Percentiles rank a stretch among this genome's conserved stretches.
Conservation (phyloP, 257 asterid species). For the Gentiana straminea region DNA sequence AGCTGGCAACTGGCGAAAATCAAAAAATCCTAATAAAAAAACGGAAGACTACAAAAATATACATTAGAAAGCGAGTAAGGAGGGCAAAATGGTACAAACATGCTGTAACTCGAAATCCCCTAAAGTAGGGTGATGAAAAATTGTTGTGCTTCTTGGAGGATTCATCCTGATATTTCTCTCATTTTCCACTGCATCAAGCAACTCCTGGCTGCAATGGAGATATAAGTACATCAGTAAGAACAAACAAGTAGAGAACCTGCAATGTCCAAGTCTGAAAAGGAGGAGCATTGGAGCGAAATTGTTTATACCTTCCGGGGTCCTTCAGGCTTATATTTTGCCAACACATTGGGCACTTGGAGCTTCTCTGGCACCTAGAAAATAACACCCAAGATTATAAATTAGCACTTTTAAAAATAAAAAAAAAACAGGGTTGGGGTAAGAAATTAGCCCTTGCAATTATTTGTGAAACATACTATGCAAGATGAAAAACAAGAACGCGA, state of each 20-base stretch:
- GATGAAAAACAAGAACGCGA: no score
- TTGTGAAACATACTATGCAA: no score
- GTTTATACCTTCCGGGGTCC: conserved; percentile 63
- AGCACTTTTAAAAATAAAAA: no score
- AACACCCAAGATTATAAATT: background rate
- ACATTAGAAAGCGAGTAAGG: no score
- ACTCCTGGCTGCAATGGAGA: conserved; percentile 63
- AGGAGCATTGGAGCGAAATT: background rate
- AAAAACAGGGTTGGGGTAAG: no score
- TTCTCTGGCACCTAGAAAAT: conserved; percentile 72
- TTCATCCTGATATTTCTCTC: conserved; percentile 76
- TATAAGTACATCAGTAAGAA: background rate
- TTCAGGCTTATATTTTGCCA: conserved; percentile 77
- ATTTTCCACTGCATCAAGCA: conserved; percentile 87
- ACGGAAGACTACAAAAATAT: no score
- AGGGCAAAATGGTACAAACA: background rate
- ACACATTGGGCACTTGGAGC: conserved; percentile 95
- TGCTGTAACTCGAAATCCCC: conserved; percentile 92
- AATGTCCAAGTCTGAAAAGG: background rate
- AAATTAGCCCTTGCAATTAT: no score
- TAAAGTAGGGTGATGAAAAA: conserved; percentile 72
- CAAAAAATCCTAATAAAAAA: no score
- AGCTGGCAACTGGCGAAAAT: conserved; percentile 54
- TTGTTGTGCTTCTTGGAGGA: conserved; percentile 74
- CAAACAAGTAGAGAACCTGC: no score